A percentile compares a stretch with the other conserved stretches of the same genome.
phyloP scores from a whole-genome alignment of 257 asterid genomes.

The Ligustrum vulgare region DNA sequence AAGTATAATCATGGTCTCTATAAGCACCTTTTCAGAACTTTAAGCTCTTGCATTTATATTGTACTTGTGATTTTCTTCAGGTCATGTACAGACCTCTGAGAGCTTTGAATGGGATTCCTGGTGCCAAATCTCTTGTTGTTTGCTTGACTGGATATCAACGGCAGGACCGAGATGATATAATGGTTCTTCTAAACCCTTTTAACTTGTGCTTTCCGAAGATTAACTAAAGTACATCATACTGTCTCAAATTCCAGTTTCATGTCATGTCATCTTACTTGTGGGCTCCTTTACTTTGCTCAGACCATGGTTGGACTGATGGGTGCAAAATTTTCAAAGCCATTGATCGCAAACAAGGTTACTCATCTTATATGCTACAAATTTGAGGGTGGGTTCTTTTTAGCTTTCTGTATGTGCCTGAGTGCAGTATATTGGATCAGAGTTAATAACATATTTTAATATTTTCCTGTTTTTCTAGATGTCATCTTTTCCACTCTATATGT shows the following conservation, averaged over 20 bases:
- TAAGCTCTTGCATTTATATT: background rate
- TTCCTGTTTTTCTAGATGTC: background rate
- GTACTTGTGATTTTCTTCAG: slow-evolving; percentile 39
- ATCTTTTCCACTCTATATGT: background rate
- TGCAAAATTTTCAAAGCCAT: slow-evolving; percentile 80
- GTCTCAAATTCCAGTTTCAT: background rate
- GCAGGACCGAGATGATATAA: slow-evolving; percentile 78
- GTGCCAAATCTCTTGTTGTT: slow-evolving; percentile 61
- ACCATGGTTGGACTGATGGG: slow-evolving; percentile 92
- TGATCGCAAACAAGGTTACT: slow-evolving; percentile 75
- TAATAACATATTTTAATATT: background rate
- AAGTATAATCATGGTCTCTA: background rate
- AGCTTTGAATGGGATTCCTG: slow-evolving; percentile 80
- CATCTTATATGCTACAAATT: slow-evolving; percentile 96
- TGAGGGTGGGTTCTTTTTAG: slow-evolving; percentile 59
- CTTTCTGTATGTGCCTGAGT: background rate
- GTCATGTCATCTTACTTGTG: slow-evolving; percentile 25
- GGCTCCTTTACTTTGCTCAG: slow-evolving; percentile 33
- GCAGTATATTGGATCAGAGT: background rate
- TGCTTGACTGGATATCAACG: slow-evolving; percentile 92
- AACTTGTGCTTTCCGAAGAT: slow-evolving; percentile 21
- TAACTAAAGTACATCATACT: slow-evolving; percentile 2
- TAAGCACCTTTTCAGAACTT: background rate
- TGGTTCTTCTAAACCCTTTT: slow-evolving; percentile 46
- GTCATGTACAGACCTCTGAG: slow-evolving; percentile 66